Evolutionary conservation across 2,329 filamentous ascomycete genomes (phyloP), one percentile per base, ranked within the genome.

Genomic region (Elsinoe necatrix): DNA sequence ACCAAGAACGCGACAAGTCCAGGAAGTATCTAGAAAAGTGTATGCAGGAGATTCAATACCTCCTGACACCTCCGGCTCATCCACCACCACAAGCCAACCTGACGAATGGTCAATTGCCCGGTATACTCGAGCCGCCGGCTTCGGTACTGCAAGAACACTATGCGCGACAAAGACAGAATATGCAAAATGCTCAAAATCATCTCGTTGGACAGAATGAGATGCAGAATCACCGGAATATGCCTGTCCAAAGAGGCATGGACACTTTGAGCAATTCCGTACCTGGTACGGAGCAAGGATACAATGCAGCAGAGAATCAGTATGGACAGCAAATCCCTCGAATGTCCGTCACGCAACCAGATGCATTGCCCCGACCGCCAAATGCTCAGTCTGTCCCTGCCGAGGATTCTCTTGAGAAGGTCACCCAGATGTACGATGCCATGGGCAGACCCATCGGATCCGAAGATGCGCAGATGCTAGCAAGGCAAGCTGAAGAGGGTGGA

Each of bases 31-130:
- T 86, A 29, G 80, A 78, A 57, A 84, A 83, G 69, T 85, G 82
- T 65, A 78, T 84, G 51, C 80, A 85, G 62, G 83, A 86, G 67
- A 80, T 86, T 52, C 81, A 82, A 2, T 86, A 86, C 64, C 79
- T 86, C 59, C 75, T 86, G 31, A 81, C 83, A 50, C 83, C 83
- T n/a, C 78, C 81, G 20, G 75, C 79, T 34, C 80, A 85, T 62
- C 78, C 81, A 51, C 77, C 79, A 18, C 79, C 82, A 37, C 75
- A 76, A 51, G 57, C 66, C 54, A 47, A 25, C 21, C 62, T 69
- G 20, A 66, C 67, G 4, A 70, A 68, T 60, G 65, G 67, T 41
- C 29, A 58, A 12, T 14, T 56, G 16, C 54, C 59, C 48, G 67
- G 66, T 27, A 59, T 70, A 12, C 76, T 77, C 27, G 75, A 83